Base-by-base conservation (phyloP, 352 stramenopile genomes). In the Pythium aphanidermatum region DNA sequence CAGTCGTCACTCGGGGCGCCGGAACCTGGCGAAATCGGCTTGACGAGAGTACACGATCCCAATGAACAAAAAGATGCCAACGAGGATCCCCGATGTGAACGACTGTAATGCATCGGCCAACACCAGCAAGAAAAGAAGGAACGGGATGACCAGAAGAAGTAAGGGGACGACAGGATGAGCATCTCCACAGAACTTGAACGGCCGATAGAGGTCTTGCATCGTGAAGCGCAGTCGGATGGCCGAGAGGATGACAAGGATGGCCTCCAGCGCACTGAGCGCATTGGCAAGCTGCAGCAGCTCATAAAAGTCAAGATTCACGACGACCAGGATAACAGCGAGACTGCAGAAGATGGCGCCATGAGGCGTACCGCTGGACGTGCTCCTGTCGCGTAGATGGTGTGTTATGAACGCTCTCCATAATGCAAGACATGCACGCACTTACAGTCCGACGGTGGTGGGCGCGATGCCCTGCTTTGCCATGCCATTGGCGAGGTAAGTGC, bases 271-370 rank as follows among this genome's bases (percentile, higher is more conserved):
- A 14, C 57, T 55, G 23, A 83, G 54, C 5, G 68, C 63, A 48
- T 83, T 85, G 10, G 67, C 59, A 38, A 85, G 67, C n/a, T 61
- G 46, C 5, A 80, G 45, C 68, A 85, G 71, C 30, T 76, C 68
- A 28, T 68, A 48, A 21, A 58, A 66, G 39, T 75, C 64, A 20
- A 75, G 56, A 41, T 74, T 80, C 17, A 78, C 56, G 30, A 84
- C 57, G 3, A 82, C 68, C 16, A 84, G 62, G 37, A 80, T 74
- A 36, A 82, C 67, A 2, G 70, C 69, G 33, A 84, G 53, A 36
- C 65, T 80, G 51, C 63, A 68, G 54, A 73, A 78, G 25, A 82
- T 71, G 0, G 74, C 72, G 13, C 69, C 61, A 43, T 78, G 38
- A 10, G 60, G 30, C 8, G 41, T 65, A 25, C 46, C 53, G 46